Conservation (phyloP, 176 grass and related monocot species). For the Carex parvula region DNA sequence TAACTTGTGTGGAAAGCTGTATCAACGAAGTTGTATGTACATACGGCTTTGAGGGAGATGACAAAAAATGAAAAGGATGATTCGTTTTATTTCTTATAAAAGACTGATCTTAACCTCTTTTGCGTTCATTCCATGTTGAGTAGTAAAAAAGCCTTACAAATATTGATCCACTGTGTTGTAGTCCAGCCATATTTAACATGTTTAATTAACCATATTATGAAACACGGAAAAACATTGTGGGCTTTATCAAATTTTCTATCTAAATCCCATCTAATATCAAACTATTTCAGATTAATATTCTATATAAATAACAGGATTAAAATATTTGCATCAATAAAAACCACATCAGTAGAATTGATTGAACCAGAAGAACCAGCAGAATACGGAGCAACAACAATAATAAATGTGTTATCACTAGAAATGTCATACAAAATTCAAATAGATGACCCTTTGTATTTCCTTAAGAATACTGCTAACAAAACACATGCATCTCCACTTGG, state of each 20-base stretch:
- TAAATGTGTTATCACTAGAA: background rate
- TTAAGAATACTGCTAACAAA: background rate
- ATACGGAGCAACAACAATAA: background rate
- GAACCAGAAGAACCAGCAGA: background rate
- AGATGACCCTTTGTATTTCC: background rate
- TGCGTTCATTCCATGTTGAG: background rate
- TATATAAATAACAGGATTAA: background rate
- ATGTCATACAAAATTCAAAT: background rate
- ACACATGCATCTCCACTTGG: background rate
- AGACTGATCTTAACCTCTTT: background rate
- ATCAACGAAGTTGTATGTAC: too few relatives aligned
- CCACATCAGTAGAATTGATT: background rate
- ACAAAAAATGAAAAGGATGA: too few relatives aligned
- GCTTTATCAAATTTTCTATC: background rate
- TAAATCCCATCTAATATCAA: too few relatives aligned
- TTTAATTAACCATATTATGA: background rate
- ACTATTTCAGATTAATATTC: background rate
- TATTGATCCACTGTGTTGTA: background rate
- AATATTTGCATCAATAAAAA: background rate
- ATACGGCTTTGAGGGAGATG: too few relatives aligned
- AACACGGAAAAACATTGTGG: background rate
- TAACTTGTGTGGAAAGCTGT: too few relatives aligned
- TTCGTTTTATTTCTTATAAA: too few relatives aligned
- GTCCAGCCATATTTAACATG: background rate
- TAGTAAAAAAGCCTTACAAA: background rate